Base-by-base conservation (phyloP, 352 stramenopile genomes). In the Globisporangium lucens region DNA sequence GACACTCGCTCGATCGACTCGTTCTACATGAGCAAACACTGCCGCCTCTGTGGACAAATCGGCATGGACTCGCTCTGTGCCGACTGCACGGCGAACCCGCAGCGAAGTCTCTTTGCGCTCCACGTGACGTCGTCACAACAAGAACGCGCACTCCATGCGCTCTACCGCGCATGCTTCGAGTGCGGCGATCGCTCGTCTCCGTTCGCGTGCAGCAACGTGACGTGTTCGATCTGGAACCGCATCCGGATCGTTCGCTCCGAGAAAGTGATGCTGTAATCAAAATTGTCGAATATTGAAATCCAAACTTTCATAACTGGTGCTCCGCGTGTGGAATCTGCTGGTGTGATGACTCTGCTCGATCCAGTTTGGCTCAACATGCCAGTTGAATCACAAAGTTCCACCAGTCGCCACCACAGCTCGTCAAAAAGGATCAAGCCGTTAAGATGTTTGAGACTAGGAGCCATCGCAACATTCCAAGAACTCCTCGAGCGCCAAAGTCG, bases 1-100 rank as follows among this genome's bases (percentile, higher is more conserved):
- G 63, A 72, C 20, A 61, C 73, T 59, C 74, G 78, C 36, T 83
- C 83, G 0, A 96, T 96, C 52, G 89, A 96, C 68, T 86, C 81
- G 29, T 96, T 89, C 59, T 96, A 96, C 76, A 65, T 82, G 70
- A 96, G 89, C 70, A 89, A 90, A 38, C 87, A 91, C 64, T 96
- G 89, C 53, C 80, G 73, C 1, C 73, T 96, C 0, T 96, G 89
- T 35, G 82, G 87, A 2, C 73, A 76, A 6, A 75, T 91, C n/a
- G 86, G 84, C 0, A 82, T 74, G 46, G 73, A 80, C 41, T 56
- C 70, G 4, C 63, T 92, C 7, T 94, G 86, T 65, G 66, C 76
- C 20, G 71, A 83, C 38, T 94, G 86, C 64, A 75, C 59, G 15
- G 57, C 61, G 2, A 69, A 93, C 35, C 82, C 80, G 2, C 86